Evolutionary conservation across 179 eudicot genomes (phyloP).

Genomic region (Carnegiea gigantea): DNA sequence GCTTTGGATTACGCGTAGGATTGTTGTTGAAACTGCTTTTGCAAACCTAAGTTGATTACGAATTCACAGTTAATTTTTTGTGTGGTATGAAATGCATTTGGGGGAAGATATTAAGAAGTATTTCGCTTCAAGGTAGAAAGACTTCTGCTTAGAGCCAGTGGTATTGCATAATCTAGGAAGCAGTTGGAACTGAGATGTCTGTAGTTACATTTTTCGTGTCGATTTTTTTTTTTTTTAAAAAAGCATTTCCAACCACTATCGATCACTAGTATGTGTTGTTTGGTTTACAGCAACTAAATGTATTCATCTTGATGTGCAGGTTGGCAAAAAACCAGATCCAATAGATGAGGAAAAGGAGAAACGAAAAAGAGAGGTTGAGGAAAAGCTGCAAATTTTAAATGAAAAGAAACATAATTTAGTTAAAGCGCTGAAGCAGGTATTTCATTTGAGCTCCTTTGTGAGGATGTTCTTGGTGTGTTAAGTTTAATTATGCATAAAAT

Average conservation of each 20-base stretch:
- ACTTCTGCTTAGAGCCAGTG: no score
- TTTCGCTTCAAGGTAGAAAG: not conserved
- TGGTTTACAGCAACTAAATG: not conserved
- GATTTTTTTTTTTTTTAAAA: not conserved
- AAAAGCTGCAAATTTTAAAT: constrained; percentile 61
- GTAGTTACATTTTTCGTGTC: not conserved
- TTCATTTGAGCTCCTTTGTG: not conserved
- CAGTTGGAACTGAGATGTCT: not conserved
- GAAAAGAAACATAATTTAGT: constrained; percentile 84
- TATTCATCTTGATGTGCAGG: constrained; percentile 21
- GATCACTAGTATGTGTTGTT: not conserved
- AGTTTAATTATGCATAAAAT: not conserved
- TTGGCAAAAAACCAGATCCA: constrained; percentile 21
- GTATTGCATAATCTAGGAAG: not conserved
- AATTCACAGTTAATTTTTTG: not conserved
- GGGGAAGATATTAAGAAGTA: not conserved
- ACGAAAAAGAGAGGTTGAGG: constrained; percentile 73
- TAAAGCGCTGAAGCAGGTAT: constrained; percentile 86
- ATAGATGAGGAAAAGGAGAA: constrained; percentile 49
- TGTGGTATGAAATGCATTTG: not conserved
- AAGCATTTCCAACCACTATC: not conserved
- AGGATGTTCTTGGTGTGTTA: not conserved
- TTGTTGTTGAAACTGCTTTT: not conserved
- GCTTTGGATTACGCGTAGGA: not conserved
- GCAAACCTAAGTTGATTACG: not conserved